phyloP scores from a whole-genome alignment of 83 land plant species.

The Larix sibirica region DNA sequence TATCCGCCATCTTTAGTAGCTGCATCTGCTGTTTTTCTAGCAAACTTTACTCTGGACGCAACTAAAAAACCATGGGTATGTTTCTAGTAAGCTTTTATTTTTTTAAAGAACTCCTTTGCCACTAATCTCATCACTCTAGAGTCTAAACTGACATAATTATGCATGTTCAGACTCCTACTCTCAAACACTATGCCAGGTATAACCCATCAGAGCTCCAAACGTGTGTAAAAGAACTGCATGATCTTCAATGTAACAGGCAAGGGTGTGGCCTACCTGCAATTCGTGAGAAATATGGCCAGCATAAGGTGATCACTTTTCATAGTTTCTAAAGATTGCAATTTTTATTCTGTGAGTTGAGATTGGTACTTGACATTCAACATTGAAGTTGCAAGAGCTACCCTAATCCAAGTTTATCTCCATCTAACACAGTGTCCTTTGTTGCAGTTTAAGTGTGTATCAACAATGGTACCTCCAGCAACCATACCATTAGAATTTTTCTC shows the following conservation, averaged over 20 bases:
- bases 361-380: not conserved
- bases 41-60: constrained; percentile 73
- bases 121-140: not conserved
- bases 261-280: constrained; percentile 55
- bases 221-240: constrained; percentile 60
- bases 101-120: not conserved
- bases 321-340: not conserved
- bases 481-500: constrained; percentile 52
- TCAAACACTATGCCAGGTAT: constrained; percentile 83
- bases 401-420: not conserved
- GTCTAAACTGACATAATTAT: not conserved
- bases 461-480: constrained; percentile 44
- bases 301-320: constrained; percentile 43
- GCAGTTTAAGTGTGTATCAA: constrained; percentile 71
- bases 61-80: constrained; percentile 83
- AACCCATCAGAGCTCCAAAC: constrained; percentile 50
- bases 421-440: not conserved
- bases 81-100: not conserved
- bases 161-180: constrained; percentile 51
- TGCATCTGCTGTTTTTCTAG: constrained; percentile 82
- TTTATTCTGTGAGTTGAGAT: not conserved
- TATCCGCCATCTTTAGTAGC: constrained; percentile 80
- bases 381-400: not conserved
- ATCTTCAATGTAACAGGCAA: constrained; percentile 32
- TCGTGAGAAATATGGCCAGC: constrained; percentile 71